Conservation (phyloP, 2,329 filamentous ascomycete species). For the Zymoseptoria passerinii region DNA sequence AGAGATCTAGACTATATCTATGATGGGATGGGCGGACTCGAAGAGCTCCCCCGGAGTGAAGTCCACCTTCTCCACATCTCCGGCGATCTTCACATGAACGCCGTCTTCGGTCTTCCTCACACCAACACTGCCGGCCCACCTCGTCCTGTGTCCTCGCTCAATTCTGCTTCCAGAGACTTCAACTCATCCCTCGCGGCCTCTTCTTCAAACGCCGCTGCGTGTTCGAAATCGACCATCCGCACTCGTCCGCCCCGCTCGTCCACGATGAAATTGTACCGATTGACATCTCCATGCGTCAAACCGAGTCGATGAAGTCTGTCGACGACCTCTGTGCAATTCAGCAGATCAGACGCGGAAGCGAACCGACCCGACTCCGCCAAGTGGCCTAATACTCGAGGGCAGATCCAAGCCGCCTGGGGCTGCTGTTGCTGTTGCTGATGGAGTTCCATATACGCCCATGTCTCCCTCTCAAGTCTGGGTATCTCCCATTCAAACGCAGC, state of each 20-base stretch:
- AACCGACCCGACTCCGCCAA: slow-evolving; percentile 2
- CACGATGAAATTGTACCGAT: slow-evolving; percentile 10
- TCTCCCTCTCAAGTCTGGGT: slow-evolving; percentile 29
- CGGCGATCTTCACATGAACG: neutral
- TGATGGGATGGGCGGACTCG: neutral
- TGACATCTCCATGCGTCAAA: slow-evolving; percentile 10
- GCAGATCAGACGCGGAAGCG: slow-evolving; percentile 6
- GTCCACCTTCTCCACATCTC: neutral
- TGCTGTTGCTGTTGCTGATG: slow-evolving; percentile 5
- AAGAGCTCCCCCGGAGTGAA: neutral
- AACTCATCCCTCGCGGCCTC: neutral
- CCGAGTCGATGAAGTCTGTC: slow-evolving; percentile 7
- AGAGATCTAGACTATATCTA: neutral
- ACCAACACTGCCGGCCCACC: neutral
- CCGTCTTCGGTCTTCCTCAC: neutral
- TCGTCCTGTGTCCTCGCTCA: neutral
- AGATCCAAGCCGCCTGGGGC: neutral
- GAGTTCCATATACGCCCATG: slow-evolving; percentile 21
- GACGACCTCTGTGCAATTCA: slow-evolving; percentile 2
- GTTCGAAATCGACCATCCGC: slow-evolving; percentile 11
- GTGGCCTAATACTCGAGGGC: slow-evolving; percentile 6
- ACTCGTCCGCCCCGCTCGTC: neutral
- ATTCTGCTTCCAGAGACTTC: neutral
- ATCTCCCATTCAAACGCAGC: slow-evolving; percentile 30
- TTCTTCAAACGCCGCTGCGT: neutral